Base-by-base conservation (phyloP, 2,329 filamentous ascomycete species). In the Trichoderma sp. region DNA sequence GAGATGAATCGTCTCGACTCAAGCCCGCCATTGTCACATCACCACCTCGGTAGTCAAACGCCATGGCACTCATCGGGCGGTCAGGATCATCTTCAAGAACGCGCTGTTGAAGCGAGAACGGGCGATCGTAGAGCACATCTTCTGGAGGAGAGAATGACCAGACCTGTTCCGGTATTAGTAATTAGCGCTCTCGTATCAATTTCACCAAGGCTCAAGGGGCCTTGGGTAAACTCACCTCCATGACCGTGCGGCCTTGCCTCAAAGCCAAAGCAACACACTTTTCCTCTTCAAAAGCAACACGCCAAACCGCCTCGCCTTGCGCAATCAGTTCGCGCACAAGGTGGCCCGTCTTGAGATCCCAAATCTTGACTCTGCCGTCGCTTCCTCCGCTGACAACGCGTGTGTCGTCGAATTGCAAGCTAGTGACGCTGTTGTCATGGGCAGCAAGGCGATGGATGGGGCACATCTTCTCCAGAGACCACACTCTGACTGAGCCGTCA, bases 381-480 rank as follows among this genome's bases (percentile, higher is more conserved):
- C 93, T 97, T 64, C 96, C 97, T 76, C 96, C 96, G 79, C 94
- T 97, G 71, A 99, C 95, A 73, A 99, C 96, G 70, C 96, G 89
- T 28, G 92, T 95, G 79, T 98, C 95, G 78, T 99, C 96, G 80
- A 99, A 99, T 79, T 99, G 96, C 76, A 99, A 85, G 81, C 94
- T 98, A 1, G 96, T 99, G 68, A 99, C 96, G 80, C 95, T 98
- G 81, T 99, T 99, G 82, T 99, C 96, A 80, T 99, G 96, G 4
- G 96, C 96, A 53, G 96, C 96, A 66, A 99, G 87, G 60, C 96
- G 90, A 83, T 99, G 96, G 73, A 99, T 97, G 0, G 96, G 92
- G 73, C 92, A 91, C 87, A 95, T 97, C 76, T 92, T 93, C 76
- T 94, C 91, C 73, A 99, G 84, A 32, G 95, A 98, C 96, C 96